Percentiles rank a stretch among this genome's conserved stretches.
These are phyloP conservation scores for Serendipita vermifera DNA, from an alignment of 768 basidiomycete species.

Conservation along the genomic window DNA sequence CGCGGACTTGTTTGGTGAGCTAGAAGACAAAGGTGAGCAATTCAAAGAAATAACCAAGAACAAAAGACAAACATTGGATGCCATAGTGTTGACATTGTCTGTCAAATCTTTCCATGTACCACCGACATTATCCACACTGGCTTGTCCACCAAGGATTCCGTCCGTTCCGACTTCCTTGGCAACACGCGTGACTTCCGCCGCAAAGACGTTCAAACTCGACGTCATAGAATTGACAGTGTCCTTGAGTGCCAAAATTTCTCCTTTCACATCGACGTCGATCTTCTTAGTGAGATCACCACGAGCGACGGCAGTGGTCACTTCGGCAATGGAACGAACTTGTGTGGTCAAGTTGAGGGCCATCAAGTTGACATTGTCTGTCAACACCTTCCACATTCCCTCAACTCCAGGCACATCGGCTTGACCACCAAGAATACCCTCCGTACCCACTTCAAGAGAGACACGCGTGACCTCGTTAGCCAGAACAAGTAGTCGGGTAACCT, in stretches of 20 bases:
- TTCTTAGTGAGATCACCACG: conserved; percentile 86
- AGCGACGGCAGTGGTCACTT: conserved; percentile 92
- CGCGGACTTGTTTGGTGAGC: conserved; percentile 87
- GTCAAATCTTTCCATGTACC: conserved; percentile 97
- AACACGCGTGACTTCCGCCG: conserved; percentile 65
- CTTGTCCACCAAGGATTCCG: conserved; percentile 87
- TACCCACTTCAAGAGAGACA: conserved; percentile 85
- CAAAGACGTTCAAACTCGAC: conserved; percentile 69
- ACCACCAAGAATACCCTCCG: conserved; percentile 85
- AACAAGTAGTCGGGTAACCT: conserved; percentile 20
- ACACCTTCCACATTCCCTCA: conserved; percentile 86
- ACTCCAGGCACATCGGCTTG: conserved; percentile 88
- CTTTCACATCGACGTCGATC: conserved; percentile 81
- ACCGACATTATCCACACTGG: conserved; percentile 82
- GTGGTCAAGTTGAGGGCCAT: conserved; percentile 74
- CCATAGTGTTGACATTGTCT: conserved; percentile 94
- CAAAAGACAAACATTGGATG: conserved; percentile 54
- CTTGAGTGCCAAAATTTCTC: conserved; percentile 72
- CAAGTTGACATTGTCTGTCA: conserved; percentile 14
- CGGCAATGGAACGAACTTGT: conserved; percentile 83
- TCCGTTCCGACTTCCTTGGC: conserved; percentile 97
- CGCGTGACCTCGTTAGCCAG: conserved; percentile 50
- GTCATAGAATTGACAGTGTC: conserved; percentile 97
- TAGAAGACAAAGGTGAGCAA: conserved; percentile 21
- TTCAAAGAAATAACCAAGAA: neutral